Percentiles rank a stretch among this genome's conserved stretches.
Evolutionary conservation across 2,329 filamentous ascomycete species (phyloP).

Genomic region (Purpureocillium takamizusanense): DNA sequence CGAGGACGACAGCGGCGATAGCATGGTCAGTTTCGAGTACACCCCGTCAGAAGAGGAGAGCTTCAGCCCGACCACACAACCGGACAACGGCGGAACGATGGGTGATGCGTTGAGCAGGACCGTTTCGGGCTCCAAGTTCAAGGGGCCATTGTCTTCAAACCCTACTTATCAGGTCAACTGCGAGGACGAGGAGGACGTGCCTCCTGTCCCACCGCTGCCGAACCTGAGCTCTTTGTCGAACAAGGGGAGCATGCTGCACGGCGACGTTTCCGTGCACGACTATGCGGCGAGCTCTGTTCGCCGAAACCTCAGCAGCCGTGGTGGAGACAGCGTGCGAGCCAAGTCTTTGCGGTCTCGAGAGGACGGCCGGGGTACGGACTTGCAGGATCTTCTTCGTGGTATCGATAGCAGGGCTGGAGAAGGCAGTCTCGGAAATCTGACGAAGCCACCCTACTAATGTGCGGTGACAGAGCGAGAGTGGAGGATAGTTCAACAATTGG

Average conservation of each 20-base stretch:
- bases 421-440: conserved; percentile 34
- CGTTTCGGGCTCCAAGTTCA: conserved; percentile 22
- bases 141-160: conserved; percentile 35
- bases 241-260: conserved; percentile 16
- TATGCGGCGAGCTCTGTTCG: conserved; percentile 22
- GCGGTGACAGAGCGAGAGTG: background rate
- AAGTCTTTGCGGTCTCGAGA: conserved; percentile 23
- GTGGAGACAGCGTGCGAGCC: conserved; percentile 26
- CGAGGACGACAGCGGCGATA: conserved; percentile 53
- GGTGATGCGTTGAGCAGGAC: conserved; percentile 20
- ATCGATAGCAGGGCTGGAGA: conserved; percentile 41
- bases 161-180: conserved; percentile 21
- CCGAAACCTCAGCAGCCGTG: conserved; percentile 32
- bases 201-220: conserved; percentile 48
- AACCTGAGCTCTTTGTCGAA: conserved; percentile 21
- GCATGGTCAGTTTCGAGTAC: conserved; percentile 62
- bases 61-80: conserved; percentile 36
- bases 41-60: conserved; percentile 58
- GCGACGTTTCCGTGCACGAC: conserved; percentile 24
- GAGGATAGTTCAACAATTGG: background rate
- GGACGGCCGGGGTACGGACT: conserved; percentile 29
- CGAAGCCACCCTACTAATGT: conserved; percentile 38
- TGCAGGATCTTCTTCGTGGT: conserved; percentile 38
- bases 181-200: conserved; percentile 31
- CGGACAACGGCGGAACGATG: conserved; percentile 19